phyloP scores from a whole-genome alignment of 495 filamentous ascomycete genomes.

The Annulohypoxylon nitens region DNA sequence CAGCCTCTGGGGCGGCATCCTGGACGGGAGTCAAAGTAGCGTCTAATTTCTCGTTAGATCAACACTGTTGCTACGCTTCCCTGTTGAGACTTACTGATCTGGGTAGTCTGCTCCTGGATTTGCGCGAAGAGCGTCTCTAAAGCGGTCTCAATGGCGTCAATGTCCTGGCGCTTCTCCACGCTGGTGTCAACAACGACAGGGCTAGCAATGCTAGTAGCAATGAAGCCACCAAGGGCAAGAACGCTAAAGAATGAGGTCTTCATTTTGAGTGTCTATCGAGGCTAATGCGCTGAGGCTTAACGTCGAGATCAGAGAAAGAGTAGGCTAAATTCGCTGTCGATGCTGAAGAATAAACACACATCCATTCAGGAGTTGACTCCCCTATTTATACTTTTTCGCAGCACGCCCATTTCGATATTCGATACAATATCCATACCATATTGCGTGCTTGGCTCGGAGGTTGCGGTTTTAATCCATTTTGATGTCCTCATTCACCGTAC shows the following conservation, averaged over 20 bases:
- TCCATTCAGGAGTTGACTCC: slow-evolving; percentile 1
- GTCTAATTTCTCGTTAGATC: slow-evolving; percentile 33
- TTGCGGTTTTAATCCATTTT: neutral
- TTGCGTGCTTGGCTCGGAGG: slow-evolving; percentile 28
- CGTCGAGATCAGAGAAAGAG: slow-evolving; percentile 8
- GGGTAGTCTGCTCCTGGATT: slow-evolving; percentile 52
- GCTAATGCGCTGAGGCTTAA: slow-evolving; percentile 8
- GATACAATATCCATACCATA: slow-evolving; percentile 2
- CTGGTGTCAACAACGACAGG: slow-evolving; percentile 49
- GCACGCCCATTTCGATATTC: neutral
- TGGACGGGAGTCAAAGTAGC: slow-evolving; percentile 34
- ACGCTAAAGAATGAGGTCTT: slow-evolving; percentile 54
- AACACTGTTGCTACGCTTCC: neutral
- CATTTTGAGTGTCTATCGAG: slow-evolving; percentile 49
- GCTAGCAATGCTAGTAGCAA: slow-evolving; percentile 53
- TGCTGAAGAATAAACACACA: slow-evolving; percentile 30
- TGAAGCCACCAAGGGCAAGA: slow-evolving; percentile 51
- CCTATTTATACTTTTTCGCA: slow-evolving; percentile 47
- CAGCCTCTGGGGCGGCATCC: slow-evolving; percentile 45
- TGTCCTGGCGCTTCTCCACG: slow-evolving; percentile 52
- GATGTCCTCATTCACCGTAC: neutral
- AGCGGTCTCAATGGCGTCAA: slow-evolving; percentile 40
- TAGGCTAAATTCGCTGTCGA: slow-evolving; percentile 21
- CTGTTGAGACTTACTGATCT: slow-evolving; percentile 53
- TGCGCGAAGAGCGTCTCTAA: slow-evolving; percentile 49